Percentiles rank a stretch among this genome's conserved stretches.
phyloP scores from a whole-genome alignment of 1,284 basidiomycete genomes.

The Cryptococcus sp. region DNA sequence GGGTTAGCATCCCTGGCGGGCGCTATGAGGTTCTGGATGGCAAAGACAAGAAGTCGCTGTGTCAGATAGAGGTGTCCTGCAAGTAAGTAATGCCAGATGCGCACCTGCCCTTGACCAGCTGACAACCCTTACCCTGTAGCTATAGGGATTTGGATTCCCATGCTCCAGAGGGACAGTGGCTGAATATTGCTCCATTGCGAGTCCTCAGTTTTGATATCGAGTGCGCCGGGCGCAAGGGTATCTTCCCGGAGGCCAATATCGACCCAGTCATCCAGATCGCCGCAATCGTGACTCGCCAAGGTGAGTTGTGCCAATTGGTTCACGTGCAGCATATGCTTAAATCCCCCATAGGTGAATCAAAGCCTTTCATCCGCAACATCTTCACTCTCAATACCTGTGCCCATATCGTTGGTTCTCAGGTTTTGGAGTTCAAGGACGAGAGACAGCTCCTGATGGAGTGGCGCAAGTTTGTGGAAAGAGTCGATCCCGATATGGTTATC shows the following conservation, averaged over 20 bases:
- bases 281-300: slow-evolving; percentile 94
- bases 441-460: slow-evolving; percentile 67
- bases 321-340: slow-evolving; percentile 7
- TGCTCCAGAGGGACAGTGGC: slow-evolving; percentile 83
- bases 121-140: slow-evolving; percentile 50
- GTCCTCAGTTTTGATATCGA: slow-evolving; percentile 96
- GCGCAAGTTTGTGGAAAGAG: slow-evolving; percentile 78
- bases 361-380: slow-evolving; percentile 92
- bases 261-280: slow-evolving; percentile 97
- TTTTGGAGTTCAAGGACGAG: slow-evolving; percentile 79
- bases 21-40: slow-evolving; percentile 64
- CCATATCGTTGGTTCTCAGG: slow-evolving; percentile 90
- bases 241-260: slow-evolving; percentile 81
- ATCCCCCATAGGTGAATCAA: slow-evolving; percentile 63
- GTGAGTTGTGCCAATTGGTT: slow-evolving; percentile 50
- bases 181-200: slow-evolving; percentile 80
- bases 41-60: slow-evolving; percentile 66
- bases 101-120: not conserved
- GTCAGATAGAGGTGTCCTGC: slow-evolving; percentile 79
- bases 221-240: slow-evolving; percentile 90
- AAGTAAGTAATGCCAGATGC: slow-evolving; percentile 54
- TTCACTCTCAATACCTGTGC: slow-evolving; percentile 91
- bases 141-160: slow-evolving; percentile 82
- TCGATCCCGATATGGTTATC: slow-evolving; percentile 89
- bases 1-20: slow-evolving; percentile 83